phyloP scores from a whole-genome alignment of 2,329 filamentous ascomycete genomes.

The Juglanconis juglandina region DNA sequence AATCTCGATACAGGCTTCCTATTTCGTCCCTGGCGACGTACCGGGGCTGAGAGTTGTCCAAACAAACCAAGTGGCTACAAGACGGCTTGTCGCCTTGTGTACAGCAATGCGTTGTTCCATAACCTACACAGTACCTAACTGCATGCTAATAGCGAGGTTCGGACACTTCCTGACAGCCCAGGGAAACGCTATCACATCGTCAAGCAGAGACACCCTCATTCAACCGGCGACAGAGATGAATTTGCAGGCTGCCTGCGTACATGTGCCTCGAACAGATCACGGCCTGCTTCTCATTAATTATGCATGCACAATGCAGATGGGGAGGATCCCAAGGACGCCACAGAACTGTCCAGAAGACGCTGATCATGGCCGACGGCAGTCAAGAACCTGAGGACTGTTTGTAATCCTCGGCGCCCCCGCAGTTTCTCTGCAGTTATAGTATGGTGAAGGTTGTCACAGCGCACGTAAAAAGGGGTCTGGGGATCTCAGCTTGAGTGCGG shows the following conservation, averaged over 20 bases:
- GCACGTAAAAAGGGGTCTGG: constrained; percentile 1
- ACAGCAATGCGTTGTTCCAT: neutral
- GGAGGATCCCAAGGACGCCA: no score
- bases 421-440: neutral
- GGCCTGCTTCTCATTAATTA: no score
- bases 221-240: no score
- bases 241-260: no score
- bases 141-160: neutral
- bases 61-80: neutral
- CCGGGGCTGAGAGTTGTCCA: neutral
- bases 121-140: neutral
- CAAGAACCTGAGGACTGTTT: no score
- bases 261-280: no score
- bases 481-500: constrained; percentile 15
- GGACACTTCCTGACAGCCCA: neutral
- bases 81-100: neutral
- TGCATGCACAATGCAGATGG: no score
- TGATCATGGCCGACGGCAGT: no score
- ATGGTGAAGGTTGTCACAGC: neutral
- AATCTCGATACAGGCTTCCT: no score
- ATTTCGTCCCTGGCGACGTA: neutral
- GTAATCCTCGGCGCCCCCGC: no score
- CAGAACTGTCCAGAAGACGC: no score
- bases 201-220: no score
- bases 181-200: neutral